These are phyloP conservation scores for Sophora flavescens DNA, from an alignment of 306 rosid species.

Conservation along the genomic window DNA sequence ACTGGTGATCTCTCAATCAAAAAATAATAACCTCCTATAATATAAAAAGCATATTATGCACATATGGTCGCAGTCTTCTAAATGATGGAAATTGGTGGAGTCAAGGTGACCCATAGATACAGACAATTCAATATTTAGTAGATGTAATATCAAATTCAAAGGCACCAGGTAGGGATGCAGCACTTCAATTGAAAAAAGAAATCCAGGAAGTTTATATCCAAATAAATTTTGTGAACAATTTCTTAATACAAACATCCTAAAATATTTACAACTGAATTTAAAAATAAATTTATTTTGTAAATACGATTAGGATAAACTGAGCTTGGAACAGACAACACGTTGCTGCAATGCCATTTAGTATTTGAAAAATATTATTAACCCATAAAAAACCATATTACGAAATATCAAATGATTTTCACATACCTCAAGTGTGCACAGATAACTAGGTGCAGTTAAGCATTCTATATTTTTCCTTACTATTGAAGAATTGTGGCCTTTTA, in stretches of 20 bases:
- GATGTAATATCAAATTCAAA: neutral
- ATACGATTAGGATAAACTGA: neutral
- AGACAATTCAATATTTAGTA: neutral
- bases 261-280: neutral
- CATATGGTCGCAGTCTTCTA: neutral
- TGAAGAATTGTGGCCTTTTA: neutral
- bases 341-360: neutral
- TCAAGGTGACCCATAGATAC: neutral
- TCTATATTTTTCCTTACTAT: neutral
- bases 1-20: too few relatives aligned
- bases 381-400: neutral
- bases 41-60: too few relatives aligned
- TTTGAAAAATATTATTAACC: neutral
- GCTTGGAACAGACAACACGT: neutral
- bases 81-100: neutral
- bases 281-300: neutral
- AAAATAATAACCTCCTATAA: too few relatives aligned
- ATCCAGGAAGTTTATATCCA: neutral
- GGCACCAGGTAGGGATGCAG: neutral
- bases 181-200: neutral
- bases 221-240: neutral
- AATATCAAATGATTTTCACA: neutral
- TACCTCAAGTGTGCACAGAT: neutral
- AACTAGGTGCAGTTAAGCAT: constrained; percentile 50
- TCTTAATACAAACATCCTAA: neutral